A percentile compares a stretch with the other conserved stretches of the same genome.
Evolutionary conservation across 2,329 filamentous ascomycete species (phyloP).

Genomic region (Hyphodiscus sp.): DNA sequence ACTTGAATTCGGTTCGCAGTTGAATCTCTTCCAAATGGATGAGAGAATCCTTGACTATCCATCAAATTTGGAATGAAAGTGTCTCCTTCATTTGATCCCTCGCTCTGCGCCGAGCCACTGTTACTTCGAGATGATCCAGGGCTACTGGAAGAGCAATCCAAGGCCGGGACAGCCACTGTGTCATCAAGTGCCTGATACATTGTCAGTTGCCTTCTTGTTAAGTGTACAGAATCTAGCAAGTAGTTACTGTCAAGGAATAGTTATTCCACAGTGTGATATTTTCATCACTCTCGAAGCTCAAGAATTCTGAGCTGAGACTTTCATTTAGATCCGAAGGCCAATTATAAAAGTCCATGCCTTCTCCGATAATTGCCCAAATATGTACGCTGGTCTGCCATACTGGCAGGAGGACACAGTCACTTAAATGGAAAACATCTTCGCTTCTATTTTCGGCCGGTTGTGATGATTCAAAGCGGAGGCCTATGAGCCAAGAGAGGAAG

Average conservation of each 20-base stretch:
- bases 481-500: neutral
- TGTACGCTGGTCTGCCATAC: neutral
- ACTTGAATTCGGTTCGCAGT: neutral
- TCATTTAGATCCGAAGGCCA: neutral
- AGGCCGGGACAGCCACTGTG: neutral
- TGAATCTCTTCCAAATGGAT: neutral
- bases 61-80: neutral
- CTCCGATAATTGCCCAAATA: neutral
- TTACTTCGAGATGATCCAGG: neutral
- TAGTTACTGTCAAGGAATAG: neutral
- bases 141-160: neutral
- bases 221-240: neutral
- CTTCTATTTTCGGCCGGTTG: neutral
- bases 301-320: neutral
- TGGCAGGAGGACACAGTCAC: neutral
- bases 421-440: neutral
- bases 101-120: neutral
- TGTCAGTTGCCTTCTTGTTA: neutral
- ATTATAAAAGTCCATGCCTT: neutral
- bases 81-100: neutral
- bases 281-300: neutral
- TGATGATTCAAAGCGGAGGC: neutral
- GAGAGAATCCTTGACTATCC: neutral
- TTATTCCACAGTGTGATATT: neutral
- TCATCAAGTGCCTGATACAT: neutral